These are phyloP conservation scores for Pseudogymnoascus sp. DNA, from an alignment of 2,329 filamentous ascomycete species.

Conservation along the genomic window DNA sequence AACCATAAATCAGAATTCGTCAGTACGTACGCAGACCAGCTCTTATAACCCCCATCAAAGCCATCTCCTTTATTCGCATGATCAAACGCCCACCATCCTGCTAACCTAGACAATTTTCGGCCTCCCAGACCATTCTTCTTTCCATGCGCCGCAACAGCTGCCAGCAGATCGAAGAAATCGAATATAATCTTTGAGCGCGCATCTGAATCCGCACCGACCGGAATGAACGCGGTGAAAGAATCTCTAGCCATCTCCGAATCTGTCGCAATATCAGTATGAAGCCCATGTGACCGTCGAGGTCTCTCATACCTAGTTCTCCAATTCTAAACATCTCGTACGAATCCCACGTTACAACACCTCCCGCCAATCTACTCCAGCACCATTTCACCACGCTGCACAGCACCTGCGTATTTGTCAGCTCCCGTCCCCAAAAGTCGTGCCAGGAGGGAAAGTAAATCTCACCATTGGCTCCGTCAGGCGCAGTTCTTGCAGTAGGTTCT, in stretches of 20 bases:
- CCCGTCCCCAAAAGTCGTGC: constrained; percentile 11
- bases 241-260: constrained; percentile 88
- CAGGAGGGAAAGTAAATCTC: constrained; percentile 27
- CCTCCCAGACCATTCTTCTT: constrained; percentile 91
- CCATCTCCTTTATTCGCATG: constrained; percentile 78
- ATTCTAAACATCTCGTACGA: constrained; percentile 93
- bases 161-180: constrained; percentile 89
- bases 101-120: constrained; percentile 87
- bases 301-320: constrained; percentile 71
- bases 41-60: constrained; percentile 89
- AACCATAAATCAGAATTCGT: background rate
- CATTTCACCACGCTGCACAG: constrained; percentile 92
- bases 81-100: constrained; percentile 98
- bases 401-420: constrained; percentile 48
- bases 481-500: constrained; percentile 71
- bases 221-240: constrained; percentile 94
- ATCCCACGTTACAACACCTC: constrained; percentile 93
- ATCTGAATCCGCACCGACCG: constrained; percentile 81
- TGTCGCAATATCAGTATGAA: constrained; percentile 32
- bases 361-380: constrained; percentile 91
- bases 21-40: constrained; percentile 64
- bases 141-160: constrained; percentile 83
- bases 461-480: constrained; percentile 93
- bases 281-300: constrained; percentile 8
- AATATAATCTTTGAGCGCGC: constrained; percentile 83